These are phyloP conservation scores for Toxicodendron radicans DNA, from an alignment of 345 rosid species.

Conservation along the genomic window DNA sequence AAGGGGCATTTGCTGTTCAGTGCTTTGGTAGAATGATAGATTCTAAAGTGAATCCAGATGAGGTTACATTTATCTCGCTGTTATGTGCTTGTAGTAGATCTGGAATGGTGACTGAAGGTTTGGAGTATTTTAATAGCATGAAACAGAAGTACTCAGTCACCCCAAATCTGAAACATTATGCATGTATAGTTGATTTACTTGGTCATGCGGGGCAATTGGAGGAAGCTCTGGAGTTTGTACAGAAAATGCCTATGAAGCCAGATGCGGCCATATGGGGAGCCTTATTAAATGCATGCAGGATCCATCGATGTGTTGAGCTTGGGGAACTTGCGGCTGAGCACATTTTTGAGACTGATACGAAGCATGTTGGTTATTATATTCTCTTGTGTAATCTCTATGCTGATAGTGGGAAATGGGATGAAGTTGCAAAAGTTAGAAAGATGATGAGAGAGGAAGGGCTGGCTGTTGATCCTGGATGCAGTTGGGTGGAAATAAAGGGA, in stretches of 20 bases:
- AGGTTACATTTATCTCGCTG: constrained; percentile 67
- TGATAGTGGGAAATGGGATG: constrained; percentile 63
- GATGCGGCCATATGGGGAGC: constrained; percentile 93
- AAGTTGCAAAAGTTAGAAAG: constrained; percentile 63
- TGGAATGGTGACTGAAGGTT: constrained; percentile 67
- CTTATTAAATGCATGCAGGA: constrained; percentile 70
- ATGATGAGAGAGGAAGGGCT: constrained; percentile 63
- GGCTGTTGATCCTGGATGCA: constrained; percentile 78
- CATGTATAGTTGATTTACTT: constrained; percentile 82
- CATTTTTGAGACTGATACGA: constrained; percentile 58
- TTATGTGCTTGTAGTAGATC: constrained; percentile 83
- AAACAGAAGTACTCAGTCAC: constrained; percentile 46
- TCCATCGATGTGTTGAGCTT: constrained; percentile 49
- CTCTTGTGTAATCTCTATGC: constrained; percentile 70
- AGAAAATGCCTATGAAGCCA: constrained; percentile 58
- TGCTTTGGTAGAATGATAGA: constrained; percentile 59
- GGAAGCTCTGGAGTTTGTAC: constrained; percentile 61
- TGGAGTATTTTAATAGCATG: constrained; percentile 61
- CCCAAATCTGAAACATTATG: constrained; percentile 77
- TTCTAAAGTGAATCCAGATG: constrained; percentile 63
- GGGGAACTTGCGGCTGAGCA: constrained; percentile 66
- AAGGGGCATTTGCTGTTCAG: constrained; percentile 56
- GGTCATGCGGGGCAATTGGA: constrained; percentile 72
- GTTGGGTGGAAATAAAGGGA: constrained; percentile 81
- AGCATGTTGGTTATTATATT: constrained; percentile 68